A percentile compares a stretch with the other conserved stretches of the same genome.
These are phyloP conservation scores for Wallacemonas collosoma DNA, from an alignment of 208 protist species.

Conservation along the genomic window DNA sequence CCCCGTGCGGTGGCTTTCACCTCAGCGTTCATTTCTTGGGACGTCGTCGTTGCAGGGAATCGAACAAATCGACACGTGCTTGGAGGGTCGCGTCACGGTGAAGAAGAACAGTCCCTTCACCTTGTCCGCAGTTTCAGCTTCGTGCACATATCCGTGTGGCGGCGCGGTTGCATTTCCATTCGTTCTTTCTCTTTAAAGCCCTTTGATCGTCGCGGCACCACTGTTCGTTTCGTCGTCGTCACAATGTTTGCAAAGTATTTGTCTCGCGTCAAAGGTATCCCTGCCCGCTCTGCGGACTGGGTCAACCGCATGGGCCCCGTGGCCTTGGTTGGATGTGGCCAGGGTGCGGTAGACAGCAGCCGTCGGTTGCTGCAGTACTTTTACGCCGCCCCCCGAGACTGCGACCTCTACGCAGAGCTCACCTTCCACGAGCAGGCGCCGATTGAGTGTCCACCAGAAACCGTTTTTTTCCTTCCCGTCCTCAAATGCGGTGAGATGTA, in stretches of 20 bases:
- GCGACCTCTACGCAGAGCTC: slow-evolving; percentile 80
- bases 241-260: slow-evolving; percentile 79
- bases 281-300: slow-evolving; percentile 72
- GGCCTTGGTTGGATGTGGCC: slow-evolving; percentile 64
- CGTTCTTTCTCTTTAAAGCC: no score
- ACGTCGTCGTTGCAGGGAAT: no score
- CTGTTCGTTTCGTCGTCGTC: no score
- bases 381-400: slow-evolving; percentile 54
- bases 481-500: slow-evolving; percentile 73
- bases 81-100: no score
- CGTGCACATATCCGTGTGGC: no score
- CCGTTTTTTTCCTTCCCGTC: slow-evolving; percentile 75
- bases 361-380: slow-evolving; percentile 54
- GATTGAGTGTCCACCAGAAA: slow-evolving; percentile 81
- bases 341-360: slow-evolving; percentile 35
- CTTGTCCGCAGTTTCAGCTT: no score
- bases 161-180: no score
- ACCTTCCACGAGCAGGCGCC: slow-evolving; percentile 68
- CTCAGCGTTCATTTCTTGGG: no score
- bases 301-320: slow-evolving; percentile 69
- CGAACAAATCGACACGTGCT: no score
- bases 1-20: no score
- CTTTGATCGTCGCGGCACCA: no score
- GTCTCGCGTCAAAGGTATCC: slow-evolving; percentile 45
- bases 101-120: no score